Percentiles rank a stretch among this genome's conserved stretches.
These are phyloP conservation scores for Fusarium lyarnte DNA, from an alignment of 2,329 filamentous ascomycete genomes.

Conservation along the genomic window DNA sequence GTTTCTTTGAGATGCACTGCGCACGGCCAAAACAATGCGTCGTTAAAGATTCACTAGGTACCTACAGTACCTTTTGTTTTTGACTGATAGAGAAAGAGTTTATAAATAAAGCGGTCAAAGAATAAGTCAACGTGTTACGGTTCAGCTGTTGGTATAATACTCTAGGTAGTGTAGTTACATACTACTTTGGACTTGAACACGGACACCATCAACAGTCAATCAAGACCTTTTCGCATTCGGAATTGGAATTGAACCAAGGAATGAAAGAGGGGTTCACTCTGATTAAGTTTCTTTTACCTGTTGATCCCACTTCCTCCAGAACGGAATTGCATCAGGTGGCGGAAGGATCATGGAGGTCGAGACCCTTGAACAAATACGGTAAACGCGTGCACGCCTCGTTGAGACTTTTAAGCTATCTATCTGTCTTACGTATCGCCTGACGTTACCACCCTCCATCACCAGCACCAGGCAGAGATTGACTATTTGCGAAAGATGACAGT, in stretches of 20 bases:
- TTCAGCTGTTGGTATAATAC: neutral
- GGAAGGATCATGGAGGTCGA: slow-evolving; percentile 24
- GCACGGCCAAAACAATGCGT: slow-evolving; percentile 10
- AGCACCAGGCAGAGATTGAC: neutral
- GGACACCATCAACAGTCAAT: slow-evolving; percentile 1
- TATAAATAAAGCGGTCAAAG: neutral
- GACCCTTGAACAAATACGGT: slow-evolving; percentile 10
- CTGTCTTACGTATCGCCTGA: slow-evolving; percentile 25
- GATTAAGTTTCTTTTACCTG: slow-evolving; percentile 4
- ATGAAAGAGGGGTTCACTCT: neutral
- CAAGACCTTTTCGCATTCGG: slow-evolving; percentile 18
- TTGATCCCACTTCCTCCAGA: neutral
- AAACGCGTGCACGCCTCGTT: neutral
- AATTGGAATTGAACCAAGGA: neutral
- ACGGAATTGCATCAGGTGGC: slow-evolving; percentile 41
- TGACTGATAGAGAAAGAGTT: neutral
- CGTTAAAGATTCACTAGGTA: slow-evolving; percentile 6
- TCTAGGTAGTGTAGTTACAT: neutral
- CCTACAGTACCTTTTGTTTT: neutral
- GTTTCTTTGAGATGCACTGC: slow-evolving; percentile 23
- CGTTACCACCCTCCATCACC: slow-evolving; percentile 4
- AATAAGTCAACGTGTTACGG: neutral
- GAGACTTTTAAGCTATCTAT: neutral
- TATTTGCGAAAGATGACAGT: slow-evolving; percentile 4
- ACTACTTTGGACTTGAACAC: neutral